Evolutionary conservation across 2,329 filamentous ascomycete species (phyloP), one percentile per base, ranked within the genome.

Genomic region (Pezicula rhizophila): DNA sequence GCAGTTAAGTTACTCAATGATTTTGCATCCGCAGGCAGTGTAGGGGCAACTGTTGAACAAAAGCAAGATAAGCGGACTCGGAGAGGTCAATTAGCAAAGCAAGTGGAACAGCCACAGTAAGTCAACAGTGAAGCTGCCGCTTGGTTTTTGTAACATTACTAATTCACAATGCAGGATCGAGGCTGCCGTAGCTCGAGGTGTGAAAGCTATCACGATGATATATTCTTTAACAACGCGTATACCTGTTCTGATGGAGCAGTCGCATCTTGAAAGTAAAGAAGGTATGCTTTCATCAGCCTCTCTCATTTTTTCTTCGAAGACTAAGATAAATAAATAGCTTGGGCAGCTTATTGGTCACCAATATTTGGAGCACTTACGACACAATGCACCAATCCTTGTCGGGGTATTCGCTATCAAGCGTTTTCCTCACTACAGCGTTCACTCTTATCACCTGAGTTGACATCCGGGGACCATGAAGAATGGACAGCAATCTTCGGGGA

Each of bases 301-400:
- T 12, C 31, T n/a, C 28, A 37, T 39, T 33, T 34, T n/a, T 8
- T 41, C 10, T n/a, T 17, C 12, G 18, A 18, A 35, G 31, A 52
- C 64, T 68, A 51, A 66, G 20, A 34, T 38, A 35, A 25, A 34
- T 38, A 35, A 42, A n/a, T 54, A 87, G 93, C 93, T 12, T 99
- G 93, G 93, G 90, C 89, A 45, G 89, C 93, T 8, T 99, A 99
- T 66, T 99, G 93, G 93, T 84, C 91, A 12, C 93, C 92, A 2
- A 90, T 99, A 23, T 93, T 99, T 68, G 82, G 89, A 58, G 87
- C 89, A 5, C 72, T 99, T 15, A 93, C 87, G 3, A 82, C 82
- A 4, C 93, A 99, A 69, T 96, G 91, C 68, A 88, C 89, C 47
- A 99, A 97, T 64, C 90, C 91, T 1, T 96, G 90, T 63, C 86